Base-by-base conservation (phyloP, 2,329 filamentous ascomycete genomes). In the Cercospora nicotianae region DNA sequence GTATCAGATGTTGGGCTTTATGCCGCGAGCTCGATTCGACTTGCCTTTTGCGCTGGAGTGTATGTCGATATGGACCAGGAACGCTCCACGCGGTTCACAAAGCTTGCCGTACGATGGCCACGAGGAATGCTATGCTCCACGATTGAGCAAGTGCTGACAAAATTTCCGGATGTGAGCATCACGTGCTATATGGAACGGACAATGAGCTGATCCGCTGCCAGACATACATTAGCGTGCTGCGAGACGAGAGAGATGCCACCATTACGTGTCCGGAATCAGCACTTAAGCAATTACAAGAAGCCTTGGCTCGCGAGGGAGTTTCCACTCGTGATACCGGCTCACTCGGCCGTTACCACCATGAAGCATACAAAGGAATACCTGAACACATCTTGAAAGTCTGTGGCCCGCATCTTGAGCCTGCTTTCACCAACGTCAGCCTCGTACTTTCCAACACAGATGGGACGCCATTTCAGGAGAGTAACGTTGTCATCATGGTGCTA, bases 1-100 rank as follows among this genome's bases (percentile, higher is more conserved):
- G 92, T 96, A 73, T 92, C 96, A 16, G 67, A 67, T n/a, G 31
- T 69, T 31, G 62, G 30, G 28, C 13, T 23, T 5, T 64, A 20
- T 36, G 61, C 55, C 26, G 61, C 65, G 80, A 87, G 94, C 71
- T 92, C 92, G 62, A 86, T 87, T 4, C 92, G 89, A 75, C 84
- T 98, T 58, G 93, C 92, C 0, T 87, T 85, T 9, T 86, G 94
- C 57, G 85, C 98, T 31, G 89, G 91, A 23, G 89, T 92, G 68
- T 90, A 93, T 71, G 84, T 99, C 8, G 85, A 69, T 30, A 20
- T 31, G n/a, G 65, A 62, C 31, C 42, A 66, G n/a, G 36, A 57
- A 31, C n/a, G 60, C 36, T 31, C 13, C 30, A 48, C n/a, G 8
- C 42, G 26, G 28, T 63, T 57, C 64, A 26, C 53, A 12, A 62